Evolutionary conservation across 116 monocot species (phyloP).

Genomic region (Papilionanthe hybrid): DNA sequence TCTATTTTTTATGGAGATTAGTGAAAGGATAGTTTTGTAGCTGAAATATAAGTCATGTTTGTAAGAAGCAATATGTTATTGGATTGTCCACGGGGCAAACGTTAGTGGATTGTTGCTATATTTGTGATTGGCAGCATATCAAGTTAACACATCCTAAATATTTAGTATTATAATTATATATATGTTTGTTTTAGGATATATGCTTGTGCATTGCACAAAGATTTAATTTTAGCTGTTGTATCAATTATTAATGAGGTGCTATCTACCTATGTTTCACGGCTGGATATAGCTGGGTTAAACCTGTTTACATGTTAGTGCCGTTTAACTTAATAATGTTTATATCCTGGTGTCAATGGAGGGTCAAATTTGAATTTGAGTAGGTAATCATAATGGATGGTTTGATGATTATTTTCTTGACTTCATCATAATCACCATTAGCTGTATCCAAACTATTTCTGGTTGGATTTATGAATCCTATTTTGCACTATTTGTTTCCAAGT

Average conservation of each 20-base stretch:
- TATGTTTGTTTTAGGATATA: neutral
- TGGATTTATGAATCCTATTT: neutral
- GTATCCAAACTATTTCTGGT: neutral
- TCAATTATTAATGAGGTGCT: too few relatives aligned
- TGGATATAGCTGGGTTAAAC: too few relatives aligned
- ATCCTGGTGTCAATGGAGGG: too few relatives aligned
- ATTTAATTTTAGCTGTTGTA: too few relatives aligned
- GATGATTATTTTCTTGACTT: neutral
- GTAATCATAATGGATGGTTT: too few relatives aligned
- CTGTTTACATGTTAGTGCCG: too few relatives aligned
- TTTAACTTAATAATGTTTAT: too few relatives aligned
- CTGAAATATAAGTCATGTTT: neutral
- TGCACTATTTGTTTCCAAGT: neutral
- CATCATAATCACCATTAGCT: neutral
- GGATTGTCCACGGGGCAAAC: neutral
- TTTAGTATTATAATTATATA: neutral
- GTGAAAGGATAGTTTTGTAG: neutral
- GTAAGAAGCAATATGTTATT: neutral
- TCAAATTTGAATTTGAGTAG: too few relatives aligned
- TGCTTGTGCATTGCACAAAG: neutral
- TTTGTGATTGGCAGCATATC: neutral
- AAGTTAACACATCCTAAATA: neutral
- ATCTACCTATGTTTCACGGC: too few relatives aligned
- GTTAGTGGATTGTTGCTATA: neutral
- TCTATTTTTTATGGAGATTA: neutral